Evolutionary conservation across 352 stramenopile species (phyloP).

Genomic region (Phytophthora brassicae): DNA sequence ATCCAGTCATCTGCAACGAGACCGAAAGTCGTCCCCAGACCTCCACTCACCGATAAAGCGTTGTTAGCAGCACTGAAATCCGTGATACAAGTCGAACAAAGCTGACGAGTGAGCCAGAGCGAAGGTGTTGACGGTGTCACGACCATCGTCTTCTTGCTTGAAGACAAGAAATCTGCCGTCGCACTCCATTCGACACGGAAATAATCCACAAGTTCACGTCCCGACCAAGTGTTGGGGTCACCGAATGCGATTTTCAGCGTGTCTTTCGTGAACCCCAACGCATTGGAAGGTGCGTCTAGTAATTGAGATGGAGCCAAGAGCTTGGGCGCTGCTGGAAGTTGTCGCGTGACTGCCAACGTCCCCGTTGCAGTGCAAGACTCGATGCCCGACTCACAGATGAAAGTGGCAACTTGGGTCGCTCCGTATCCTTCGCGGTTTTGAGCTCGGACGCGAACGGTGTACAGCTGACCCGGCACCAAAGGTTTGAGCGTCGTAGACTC

Average conservation of each 20-base stretch:
- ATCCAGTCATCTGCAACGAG: conserved; percentile 42
- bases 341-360: conserved; percentile 43
- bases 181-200: conserved; percentile 93
- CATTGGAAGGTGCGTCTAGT: conserved; percentile 39
- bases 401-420: conserved; percentile 56
- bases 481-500: conserved; percentile 26
- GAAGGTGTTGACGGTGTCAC: conserved; percentile 48
- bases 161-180: conserved; percentile 55
- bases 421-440: conserved; percentile 86
- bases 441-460: conserved; percentile 80
- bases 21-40: conserved; percentile 11
- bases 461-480: conserved; percentile 56
- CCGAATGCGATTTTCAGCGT: conserved; percentile 59
- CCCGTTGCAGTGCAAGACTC: conserved; percentile 61
- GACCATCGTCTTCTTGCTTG: conserved; percentile 34
- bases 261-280: conserved; percentile 65
- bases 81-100: conserved; percentile 61
- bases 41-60: conserved; percentile 16
- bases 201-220: conserved; percentile 77
- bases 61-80: conserved; percentile 23
- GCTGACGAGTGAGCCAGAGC: conserved; percentile 30
- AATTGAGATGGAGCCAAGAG: conserved; percentile 59
- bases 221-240: conserved; percentile 72
- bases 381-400: conserved; percentile 87
- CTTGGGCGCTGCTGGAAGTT: conserved; percentile 54